A percentile compares a stretch with the other conserved stretches of the same genome.
Evolutionary conservation across 305 asterid species (phyloP).

Genomic region (Solanum hybrid): DNA sequence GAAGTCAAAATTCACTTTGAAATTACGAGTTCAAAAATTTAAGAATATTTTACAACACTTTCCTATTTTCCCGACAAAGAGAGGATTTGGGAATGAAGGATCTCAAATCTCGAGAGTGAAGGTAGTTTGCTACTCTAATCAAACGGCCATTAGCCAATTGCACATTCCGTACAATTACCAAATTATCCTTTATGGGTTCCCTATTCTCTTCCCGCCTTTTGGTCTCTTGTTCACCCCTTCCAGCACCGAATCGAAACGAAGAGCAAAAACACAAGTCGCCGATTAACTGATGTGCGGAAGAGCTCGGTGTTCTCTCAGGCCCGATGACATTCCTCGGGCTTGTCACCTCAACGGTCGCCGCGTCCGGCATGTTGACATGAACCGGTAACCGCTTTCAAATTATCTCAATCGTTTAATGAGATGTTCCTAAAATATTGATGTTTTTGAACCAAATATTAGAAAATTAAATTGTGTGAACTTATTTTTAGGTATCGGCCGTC

Average conservation of each 20-base stretch:
- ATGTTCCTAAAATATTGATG: background rate
- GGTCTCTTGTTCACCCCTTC: background rate
- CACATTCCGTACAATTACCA: background rate
- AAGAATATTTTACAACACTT: background rate
- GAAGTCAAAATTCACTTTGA: background rate
- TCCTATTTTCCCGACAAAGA: background rate
- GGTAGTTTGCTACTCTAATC: background rate
- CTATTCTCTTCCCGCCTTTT: background rate
- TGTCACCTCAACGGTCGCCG: constrained; percentile 54
- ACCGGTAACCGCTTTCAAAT: constrained; percentile 31
- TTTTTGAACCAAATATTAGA: background rate
- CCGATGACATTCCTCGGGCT: constrained; percentile 59
- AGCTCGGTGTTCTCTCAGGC: constrained; percentile 63
- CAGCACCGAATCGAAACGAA: background rate
- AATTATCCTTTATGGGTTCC: background rate
- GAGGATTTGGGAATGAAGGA: background rate
- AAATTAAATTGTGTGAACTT: background rate
- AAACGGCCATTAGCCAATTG: background rate
- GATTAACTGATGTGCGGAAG: constrained; percentile 66
- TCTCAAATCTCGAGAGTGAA: background rate
- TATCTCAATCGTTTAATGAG: background rate
- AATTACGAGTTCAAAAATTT: background rate
- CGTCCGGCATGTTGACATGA: constrained; percentile 54
- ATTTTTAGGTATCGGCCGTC: constrained; percentile 62
- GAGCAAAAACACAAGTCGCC: background rate